Percentiles rank a stretch among this genome's conserved stretches.
Evolutionary conservation across 2,329 filamentous ascomycete species (phyloP).

Genomic region (Talaromyces albobiverticillius): DNA sequence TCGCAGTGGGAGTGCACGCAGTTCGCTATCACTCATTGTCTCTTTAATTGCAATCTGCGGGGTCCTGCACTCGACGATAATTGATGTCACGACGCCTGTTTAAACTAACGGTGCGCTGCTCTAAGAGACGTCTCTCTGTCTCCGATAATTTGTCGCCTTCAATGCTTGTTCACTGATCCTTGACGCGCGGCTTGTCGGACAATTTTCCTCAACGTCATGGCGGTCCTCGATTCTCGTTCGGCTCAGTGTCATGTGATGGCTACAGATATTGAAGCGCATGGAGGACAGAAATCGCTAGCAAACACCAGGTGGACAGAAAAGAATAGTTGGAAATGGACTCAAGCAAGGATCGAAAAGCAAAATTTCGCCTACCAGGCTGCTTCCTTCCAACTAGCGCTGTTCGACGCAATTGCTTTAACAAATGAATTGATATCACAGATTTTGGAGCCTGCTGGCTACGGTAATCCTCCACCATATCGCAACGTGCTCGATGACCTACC

Average conservation of each 20-base stretch:
- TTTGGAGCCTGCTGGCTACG: slow-evolving; percentile 20
- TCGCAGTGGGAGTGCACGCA: too few species aligned
- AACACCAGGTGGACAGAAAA: not conserved
- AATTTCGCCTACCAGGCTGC: not conserved
- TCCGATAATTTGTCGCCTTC: slow-evolving; percentile 6
- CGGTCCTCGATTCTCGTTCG: not conserved
- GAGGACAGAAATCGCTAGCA: not conserved
- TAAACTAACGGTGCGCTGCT: not conserved
- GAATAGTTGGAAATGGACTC: not conserved
- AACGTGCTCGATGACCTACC: slow-evolving; percentile 32
- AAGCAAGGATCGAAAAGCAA: not conserved
- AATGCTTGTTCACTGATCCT: slow-evolving; percentile 3
- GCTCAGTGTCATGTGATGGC: not conserved
- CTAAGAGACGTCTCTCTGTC: slow-evolving; percentile 1
- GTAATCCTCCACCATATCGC: slow-evolving; percentile 29
- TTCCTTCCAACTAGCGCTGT: slow-evolving; percentile 4
- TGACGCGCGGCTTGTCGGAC: slow-evolving; percentile 7
- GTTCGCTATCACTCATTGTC: not conserved
- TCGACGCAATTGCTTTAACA: slow-evolving; percentile 10
- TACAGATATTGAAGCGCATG: not conserved
- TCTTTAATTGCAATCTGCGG: not conserved
- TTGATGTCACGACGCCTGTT: slow-evolving; percentile 3
- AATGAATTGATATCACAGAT: slow-evolving; percentile 10
- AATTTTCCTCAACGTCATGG: slow-evolving; percentile 5
- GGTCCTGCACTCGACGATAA: not conserved